Evolutionary conservation across 495 filamentous ascomycete species (phyloP), one percentile per base, ranked within the genome.

Genomic region (Aspergillus haitiensis): DNA sequence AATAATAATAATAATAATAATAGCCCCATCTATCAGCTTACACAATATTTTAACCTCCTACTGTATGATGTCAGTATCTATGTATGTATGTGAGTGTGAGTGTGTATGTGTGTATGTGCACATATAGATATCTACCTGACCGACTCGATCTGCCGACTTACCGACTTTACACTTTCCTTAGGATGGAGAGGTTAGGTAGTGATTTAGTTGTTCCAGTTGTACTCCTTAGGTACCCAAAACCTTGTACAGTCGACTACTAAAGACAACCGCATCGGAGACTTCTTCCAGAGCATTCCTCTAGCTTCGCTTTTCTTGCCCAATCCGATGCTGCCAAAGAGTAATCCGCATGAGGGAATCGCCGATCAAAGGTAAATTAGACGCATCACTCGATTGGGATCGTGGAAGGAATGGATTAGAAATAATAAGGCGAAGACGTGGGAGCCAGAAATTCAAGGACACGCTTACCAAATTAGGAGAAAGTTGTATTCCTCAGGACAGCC

Each of bases 151-250:
- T 27, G 21, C 21, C 21, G 3, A 27, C 21, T 27, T 27, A 27
- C 21, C 21, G 21, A 27, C 21, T 27, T 27, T 27, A 27, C 21
- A 27, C 21, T 3, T 27, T 1, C 21, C 21, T 27, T 27, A 3
- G 21, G 21, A 27, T 3, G 1, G 3, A 27, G 21, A 27, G 1
- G 21, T 27, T 27, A 27, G 21, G 37, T 40, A n/a, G 37, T 8
- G 37, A 40, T 1, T 27, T 3, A 27, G 21, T 27, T 27, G 21
- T 27, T 27, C 21, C 21, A 40, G n/a, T 47, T 47, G 44, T 47
- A 16, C 6, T 18, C 48, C 48, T 46, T 59, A 35, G 48, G 37
- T 54, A 54, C 58, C 58, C 58, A 44, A 60, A 36, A 2, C 45
- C 50, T 27, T 27, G 1, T 27, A 27, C 21, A n/a, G n/a, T n/a